Evolutionary conservation across 192 early-diverging fungal species (phyloP), one percentile per base, ranked within the genome.

Genomic region (Mortierella hygrophila): DNA sequence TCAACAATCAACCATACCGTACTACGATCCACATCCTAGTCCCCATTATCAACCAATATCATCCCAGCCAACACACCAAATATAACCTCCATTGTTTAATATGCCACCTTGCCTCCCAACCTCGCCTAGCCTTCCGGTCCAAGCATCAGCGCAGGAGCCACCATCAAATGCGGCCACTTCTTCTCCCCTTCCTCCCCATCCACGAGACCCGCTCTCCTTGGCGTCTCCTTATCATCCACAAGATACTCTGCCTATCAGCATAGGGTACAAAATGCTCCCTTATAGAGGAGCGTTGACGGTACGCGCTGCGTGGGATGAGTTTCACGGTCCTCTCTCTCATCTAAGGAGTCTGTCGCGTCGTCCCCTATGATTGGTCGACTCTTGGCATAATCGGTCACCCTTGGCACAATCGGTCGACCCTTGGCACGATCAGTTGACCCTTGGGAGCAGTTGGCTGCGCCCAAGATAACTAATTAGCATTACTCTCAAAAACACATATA

Each of bases 291-390:
- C 11, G 52, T 18, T 74, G 73, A 74, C 73, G 26, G 35, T 74
- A 18, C 46, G 73, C n/a, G 46, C 46, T 46, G 73, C 52, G 11
- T 74, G 73, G 73, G 49, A 74, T 55, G 52, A 74, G 35, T 74
- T 32, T 18, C 73, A 74, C 35, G 29, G 44, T 21, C 52, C 44
- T 6, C 29, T 74, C 37, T 32, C 73, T 63, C 21, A 63, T 26
- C 57, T 32, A 32, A 63, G 35, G 35, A 35, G n/a, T n/a, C n/a
- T n/a, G n/a, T n/a, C n/a, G n/a, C n/a, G n/a, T n/a, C n/a, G n/a
- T n/a, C n/a, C n/a, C n/a, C n/a, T n/a, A 35, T 1, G 35, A 35
- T 35, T 1, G 35, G 35, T 35, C 35, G 35, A 35, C 35, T 35
- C 35, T 35, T 35, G 35, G 35, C 35, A 35, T 1, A 1, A 35